A percentile compares a stretch with the other conserved stretches of the same genome.
These are phyloP conservation scores for Acidiella bohemica DNA, from an alignment of 495 filamentous ascomycete genomes.

Conservation along the genomic window DNA sequence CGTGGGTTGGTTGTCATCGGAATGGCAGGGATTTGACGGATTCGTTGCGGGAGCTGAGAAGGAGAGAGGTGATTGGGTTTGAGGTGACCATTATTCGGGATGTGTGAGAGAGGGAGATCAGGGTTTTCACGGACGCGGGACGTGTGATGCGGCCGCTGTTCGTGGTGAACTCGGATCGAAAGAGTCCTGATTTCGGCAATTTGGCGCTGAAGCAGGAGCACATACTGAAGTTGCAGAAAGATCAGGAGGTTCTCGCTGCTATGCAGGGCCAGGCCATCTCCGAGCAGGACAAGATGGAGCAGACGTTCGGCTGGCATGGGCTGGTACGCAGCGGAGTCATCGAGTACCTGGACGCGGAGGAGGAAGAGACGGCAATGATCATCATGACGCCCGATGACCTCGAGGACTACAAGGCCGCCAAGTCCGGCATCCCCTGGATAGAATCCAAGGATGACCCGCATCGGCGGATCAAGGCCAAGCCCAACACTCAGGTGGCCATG, in stretches of 20 bases:
- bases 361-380: conserved; percentile 98
- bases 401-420: conserved; percentile 47
- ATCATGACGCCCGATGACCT: conserved; percentile 96
- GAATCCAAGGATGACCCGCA: conserved; percentile 52
- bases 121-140: conserved; percentile 94
- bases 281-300: conserved; percentile 42
- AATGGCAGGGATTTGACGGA: conserved; percentile 68
- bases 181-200: conserved; percentile 55
- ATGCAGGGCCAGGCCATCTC: conserved; percentile 34
- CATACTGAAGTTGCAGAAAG: conserved; percentile 51
- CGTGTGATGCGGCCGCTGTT: conserved; percentile 87
- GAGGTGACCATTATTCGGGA: conserved; percentile 90
- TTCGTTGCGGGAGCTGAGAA: conserved; percentile 61
- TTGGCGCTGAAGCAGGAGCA: conserved; percentile 75
- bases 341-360: conserved; percentile 93
- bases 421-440: conserved; percentile 48
- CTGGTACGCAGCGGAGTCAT: conserved; percentile 68
- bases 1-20: conserved; percentile 87
- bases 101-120: conserved; percentile 93
- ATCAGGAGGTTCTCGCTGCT: conserved; percentile 39
- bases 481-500: conserved; percentile 68
- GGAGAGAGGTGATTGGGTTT: conserved; percentile 62
- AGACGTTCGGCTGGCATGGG: conserved; percentile 75
- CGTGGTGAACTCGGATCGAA: conserved; percentile 66
- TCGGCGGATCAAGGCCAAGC: conserved; percentile 69